phyloP scores from a whole-genome alignment of 164 flowering plant genomes.

The Aristolochia fimbriata region DNA sequence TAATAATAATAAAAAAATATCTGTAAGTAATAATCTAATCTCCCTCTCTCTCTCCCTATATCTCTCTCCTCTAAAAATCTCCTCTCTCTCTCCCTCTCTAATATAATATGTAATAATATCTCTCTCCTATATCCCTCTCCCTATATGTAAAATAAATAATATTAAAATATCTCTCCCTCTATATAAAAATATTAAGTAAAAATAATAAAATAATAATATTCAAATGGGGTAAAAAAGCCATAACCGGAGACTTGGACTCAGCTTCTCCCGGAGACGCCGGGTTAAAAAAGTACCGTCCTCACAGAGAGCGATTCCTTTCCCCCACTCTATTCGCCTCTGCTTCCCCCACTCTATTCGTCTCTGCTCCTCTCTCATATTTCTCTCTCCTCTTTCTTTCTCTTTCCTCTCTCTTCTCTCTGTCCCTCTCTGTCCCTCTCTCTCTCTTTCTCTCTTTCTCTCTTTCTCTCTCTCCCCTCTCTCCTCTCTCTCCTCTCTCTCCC shows the following conservation, averaged over 20 bases:
- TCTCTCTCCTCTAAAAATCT: no score
- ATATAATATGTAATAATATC: no score
- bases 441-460: neutral
- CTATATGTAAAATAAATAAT: no score
- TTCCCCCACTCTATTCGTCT: neutral
- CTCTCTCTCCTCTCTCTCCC: no score
- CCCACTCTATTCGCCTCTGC: conserved; percentile 45
- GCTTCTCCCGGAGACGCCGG: conserved; percentile 59
- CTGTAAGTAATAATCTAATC: no score
- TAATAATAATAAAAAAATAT: no score
- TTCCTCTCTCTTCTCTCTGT: neutral
- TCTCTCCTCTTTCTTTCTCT: neutral
- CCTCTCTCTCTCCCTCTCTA: no score
- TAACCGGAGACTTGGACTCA: conserved; percentile 21
- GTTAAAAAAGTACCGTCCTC: conserved; percentile 32
- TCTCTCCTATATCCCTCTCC: no score
- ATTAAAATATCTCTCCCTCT: no score
- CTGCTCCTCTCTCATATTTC: conserved; percentile 8
- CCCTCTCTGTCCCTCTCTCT: neutral
- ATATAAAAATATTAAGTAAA: no score
- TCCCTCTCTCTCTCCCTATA: no score
- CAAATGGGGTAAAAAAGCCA: conserved; percentile 28
- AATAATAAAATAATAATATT: no score
- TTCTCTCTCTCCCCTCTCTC: neutral
- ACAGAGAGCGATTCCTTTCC: conserved; percentile 36